Base-by-base conservation (phyloP, 1,139 yeast genomes). In the Nadsonia starkeyi-henricii region DNA sequence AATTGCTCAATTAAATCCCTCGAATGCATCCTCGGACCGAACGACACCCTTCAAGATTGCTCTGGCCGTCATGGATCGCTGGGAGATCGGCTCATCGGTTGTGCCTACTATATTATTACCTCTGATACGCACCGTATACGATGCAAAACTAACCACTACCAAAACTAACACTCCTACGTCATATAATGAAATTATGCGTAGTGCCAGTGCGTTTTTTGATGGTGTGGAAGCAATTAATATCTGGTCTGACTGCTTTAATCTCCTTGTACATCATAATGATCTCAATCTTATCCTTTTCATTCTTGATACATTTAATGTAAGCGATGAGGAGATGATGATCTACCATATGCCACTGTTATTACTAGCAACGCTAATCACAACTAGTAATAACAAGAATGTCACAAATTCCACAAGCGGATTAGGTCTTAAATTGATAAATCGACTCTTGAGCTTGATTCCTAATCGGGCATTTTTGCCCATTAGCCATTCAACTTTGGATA, bases 1-100 rank as follows among this genome's bases (percentile, higher is more conserved):
- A 18, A 61, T 76, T 42, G 69, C 69, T 9, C 60, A 77, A 52
- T 66, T 83, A 1, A 53, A 69, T 1, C 67, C 71, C 1, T 62
- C 58, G 2, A 49, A 59, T 1, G 58, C 62, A 2, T 57, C 62
- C 0, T 55, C 65, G 0, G 51, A 68, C 26, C 68, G 72, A 42
- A 67, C 73, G 1, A 73, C 73, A 39, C 79, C 85, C 0, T 77
- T 78, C 55, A 77, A 73, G 50, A 78, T 88, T 9, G 72, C 85
- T 1, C 68, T 81, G 3, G 76, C 93, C 4, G 72, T 88, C 4
- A 77, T 88, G 78, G 97, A 91, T 60, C 76, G 86, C 55, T 91
- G 97, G 97, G 97, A 91, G 63, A 79, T 91, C 41, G 91, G 95
- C 15, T 78, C 79, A 20, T 63, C 74, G 26, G 69, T 89, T 1